These are phyloP conservation scores for Bocquillonia castaneifolia DNA, from an alignment of 441 rosid species.

Conservation along the genomic window DNA sequence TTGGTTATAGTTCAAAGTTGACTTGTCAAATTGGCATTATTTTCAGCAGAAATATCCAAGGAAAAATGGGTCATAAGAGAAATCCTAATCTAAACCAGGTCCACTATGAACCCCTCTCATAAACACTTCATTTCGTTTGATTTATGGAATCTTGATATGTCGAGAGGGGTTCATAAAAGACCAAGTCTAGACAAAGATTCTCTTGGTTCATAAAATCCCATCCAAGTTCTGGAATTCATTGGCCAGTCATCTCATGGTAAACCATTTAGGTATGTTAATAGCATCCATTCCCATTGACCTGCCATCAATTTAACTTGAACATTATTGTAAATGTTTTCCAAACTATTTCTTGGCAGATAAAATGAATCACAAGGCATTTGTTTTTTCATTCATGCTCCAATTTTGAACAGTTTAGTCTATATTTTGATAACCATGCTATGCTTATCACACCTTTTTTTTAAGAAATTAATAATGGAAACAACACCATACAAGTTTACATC, in stretches of 20 bases:
- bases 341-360: not conserved
- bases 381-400: not conserved
- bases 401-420: not conserved
- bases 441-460: too few species aligned
- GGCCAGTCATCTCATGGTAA: not conserved
- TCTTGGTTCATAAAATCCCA: not conserved
- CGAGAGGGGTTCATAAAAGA: too few species aligned
- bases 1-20: not conserved
- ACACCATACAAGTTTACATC: too few species aligned
- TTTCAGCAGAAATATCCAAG: too few species aligned
- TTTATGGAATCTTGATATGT: too few species aligned
- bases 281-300: not conserved
- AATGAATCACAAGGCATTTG: not conserved
- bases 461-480: too few species aligned
- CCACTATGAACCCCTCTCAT: too few species aligned
- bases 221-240: slow-evolving; percentile 1
- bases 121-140: too few species aligned
- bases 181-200: too few species aligned
- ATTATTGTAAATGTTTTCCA: not conserved
- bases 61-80: too few species aligned
- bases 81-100: too few species aligned
- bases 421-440: not conserved
- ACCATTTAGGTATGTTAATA: not conserved
- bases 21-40: slow-evolving; percentile 1
- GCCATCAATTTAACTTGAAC: not conserved